phyloP scores from a whole-genome alignment of 1,139 yeast species.

The Pichia sp. region DNA sequence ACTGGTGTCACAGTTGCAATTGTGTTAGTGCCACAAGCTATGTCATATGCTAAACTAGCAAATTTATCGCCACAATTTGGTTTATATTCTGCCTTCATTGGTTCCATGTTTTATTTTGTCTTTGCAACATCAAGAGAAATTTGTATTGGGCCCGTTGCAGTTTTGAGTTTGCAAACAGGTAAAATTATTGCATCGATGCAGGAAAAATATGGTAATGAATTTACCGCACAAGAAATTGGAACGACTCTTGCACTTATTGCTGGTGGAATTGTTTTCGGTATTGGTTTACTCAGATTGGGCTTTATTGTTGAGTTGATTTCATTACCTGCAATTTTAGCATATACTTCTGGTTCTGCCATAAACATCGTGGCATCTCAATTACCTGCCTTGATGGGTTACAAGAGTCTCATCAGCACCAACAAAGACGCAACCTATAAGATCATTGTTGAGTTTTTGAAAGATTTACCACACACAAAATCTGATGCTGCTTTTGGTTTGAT shows the following conservation, averaged over 20 bases:
- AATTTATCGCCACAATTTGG: slow-evolving; percentile 78
- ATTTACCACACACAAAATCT: slow-evolving; percentile 53
- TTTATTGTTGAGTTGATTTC: slow-evolving; percentile 84
- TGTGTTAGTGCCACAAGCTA: slow-evolving; percentile 87
- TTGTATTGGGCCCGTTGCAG: slow-evolving; percentile 94
- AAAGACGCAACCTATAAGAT: slow-evolving; percentile 63
- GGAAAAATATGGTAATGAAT: slow-evolving; percentile 27
- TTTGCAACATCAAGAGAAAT: slow-evolving; percentile 95
- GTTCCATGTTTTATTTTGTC: slow-evolving; percentile 81
- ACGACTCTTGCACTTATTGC: slow-evolving; percentile 71
- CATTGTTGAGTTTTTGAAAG: slow-evolving; percentile 61
- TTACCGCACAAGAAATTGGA: slow-evolving; percentile 63
- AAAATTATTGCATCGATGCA: slow-evolving; percentile 65
- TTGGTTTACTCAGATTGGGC: slow-evolving; percentile 78
- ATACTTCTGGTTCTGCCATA: slow-evolving; percentile 92
- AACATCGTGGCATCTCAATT: slow-evolving; percentile 77
- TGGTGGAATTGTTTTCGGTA: slow-evolving; percentile 76
- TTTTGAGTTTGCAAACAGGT: slow-evolving; percentile 82
- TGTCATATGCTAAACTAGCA: slow-evolving; percentile 90
- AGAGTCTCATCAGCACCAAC: slow-evolving; percentile 53
- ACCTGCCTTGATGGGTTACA: slow-evolving; percentile 77
- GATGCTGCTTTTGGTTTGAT: slow-evolving; percentile 89
- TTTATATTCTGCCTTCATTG: slow-evolving; percentile 82
- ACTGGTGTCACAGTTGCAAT: slow-evolving; percentile 93
- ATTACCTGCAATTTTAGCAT: slow-evolving; percentile 86